Base-by-base conservation (phyloP, 2,329 filamentous ascomycete species). In the Plectosphaerella plurivora region DNA sequence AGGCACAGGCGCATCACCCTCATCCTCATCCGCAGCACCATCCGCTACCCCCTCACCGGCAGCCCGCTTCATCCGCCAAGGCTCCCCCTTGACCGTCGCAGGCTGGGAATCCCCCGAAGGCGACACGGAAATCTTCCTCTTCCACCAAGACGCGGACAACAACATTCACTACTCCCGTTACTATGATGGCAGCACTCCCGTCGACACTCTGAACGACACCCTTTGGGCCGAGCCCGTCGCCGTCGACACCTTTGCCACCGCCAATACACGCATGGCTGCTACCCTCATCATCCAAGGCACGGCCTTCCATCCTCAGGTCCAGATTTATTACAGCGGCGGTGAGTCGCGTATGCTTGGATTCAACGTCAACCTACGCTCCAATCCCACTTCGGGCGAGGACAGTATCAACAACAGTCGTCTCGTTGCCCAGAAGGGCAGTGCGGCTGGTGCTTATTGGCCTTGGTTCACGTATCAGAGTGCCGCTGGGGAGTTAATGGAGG, bases 381-480 rank as follows among this genome's bases (percentile, higher is more conserved):
- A 4, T 33, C 35, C 51, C 2, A 22, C 25, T 2, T 50, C 18
- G 11, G 42, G 49, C 5, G 44, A 46, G 12, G 47, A 50, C 44
- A 50, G 42, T 22, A 50, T 53, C 42, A 53, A 53, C 11, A 41
- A 39, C 16, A 47, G 46, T 20, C 14, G 11, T 10, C 35, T 50
- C 6, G 35, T 4, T 12, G 35, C 51, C 14, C 20, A 16, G 7
- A n/a, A 14, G 18, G 41, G 50, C 18, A 50, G 47, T 22, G 49
- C 47, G 16, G 18, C 49, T 9, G 35, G 12, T 3, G 28, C 51
- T 15, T 53, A 42, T 24, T 53, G 47, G 47, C 51, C 42, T 6
- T 53, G 42, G 47, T 20, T 50, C 3, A 36, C 22, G 3, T 53
- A 41, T 15, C 51, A 53, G 46, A 28, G 24, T 8, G 3, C 20